A percentile compares a stretch with the other conserved stretches of the same genome.
Evolutionary conservation across 2,329 filamentous ascomycete species (phyloP).

Genomic region (Aspergillus pseudoglaucus): DNA sequence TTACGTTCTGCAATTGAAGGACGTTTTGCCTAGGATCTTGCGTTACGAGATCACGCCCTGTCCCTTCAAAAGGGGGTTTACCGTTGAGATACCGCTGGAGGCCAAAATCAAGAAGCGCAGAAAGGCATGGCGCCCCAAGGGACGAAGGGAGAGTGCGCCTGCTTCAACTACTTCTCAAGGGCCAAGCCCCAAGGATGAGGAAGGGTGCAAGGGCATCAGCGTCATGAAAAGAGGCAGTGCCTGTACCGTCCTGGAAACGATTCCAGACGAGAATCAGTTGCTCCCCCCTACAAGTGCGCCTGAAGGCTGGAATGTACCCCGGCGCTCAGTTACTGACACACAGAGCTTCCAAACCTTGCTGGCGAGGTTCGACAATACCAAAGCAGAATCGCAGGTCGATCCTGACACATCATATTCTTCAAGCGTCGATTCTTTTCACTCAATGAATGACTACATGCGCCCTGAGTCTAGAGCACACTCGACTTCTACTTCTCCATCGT

Average conservation of each 20-base stretch:
- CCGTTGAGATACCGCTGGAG: conserved; percentile 64
- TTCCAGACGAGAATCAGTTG: conserved; percentile 14
- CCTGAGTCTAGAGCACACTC: conserved; percentile 14
- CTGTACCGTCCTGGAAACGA: conserved; percentile 17
- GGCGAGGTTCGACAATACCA: conserved; percentile 31
- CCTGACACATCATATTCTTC: conserved; percentile 27
- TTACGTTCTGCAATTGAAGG: conserved; percentile 61
- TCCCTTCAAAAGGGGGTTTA: conserved; percentile 73
- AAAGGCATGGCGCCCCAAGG: conserved; percentile 61
- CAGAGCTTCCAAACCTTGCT: conserved; percentile 32
- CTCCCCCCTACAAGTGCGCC: conserved; percentile 7
- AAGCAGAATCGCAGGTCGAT: conserved; percentile 18
- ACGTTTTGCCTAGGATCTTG: conserved; percentile 64
- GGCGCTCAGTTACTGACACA: conserved; percentile 22
- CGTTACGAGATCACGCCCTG: conserved; percentile 84
- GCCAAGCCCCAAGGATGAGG: conserved; percentile 9
- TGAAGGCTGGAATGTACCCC: conserved; percentile 6
- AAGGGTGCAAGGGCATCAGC: conserved; percentile 19
- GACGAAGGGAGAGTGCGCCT: conserved; percentile 36
- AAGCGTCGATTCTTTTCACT: conserved; percentile 40
- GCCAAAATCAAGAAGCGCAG: conserved; percentile 60
- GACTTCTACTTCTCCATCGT: conserved; percentile 13
- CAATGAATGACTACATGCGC: conserved; percentile 20
- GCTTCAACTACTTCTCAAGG: conserved; percentile 11
- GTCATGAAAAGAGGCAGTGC: not conserved